These are phyloP conservation scores for Draba incana DNA, from an alignment of 345 rosid genomes.

Conservation along the genomic window DNA sequence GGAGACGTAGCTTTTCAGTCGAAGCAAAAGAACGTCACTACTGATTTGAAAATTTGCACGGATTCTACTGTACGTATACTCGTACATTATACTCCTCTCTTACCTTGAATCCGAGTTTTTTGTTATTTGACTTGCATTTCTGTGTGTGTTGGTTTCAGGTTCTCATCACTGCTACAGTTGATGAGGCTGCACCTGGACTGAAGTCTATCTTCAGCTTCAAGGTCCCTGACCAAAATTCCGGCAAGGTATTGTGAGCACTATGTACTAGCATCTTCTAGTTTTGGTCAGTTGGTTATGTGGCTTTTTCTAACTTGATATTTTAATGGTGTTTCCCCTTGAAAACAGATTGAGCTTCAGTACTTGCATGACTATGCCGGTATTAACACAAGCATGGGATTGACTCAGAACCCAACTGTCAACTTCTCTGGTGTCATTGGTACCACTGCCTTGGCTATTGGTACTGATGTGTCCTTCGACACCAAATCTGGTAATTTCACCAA, in stretches of 20 bases:
- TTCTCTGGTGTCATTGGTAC: slow-evolving; percentile 82
- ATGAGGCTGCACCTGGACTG: slow-evolving; percentile 91
- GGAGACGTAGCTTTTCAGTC: slow-evolving; percentile 84
- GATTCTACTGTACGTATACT: slow-evolving; percentile 64
- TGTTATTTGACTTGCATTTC: not conserved
- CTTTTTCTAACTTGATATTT: not conserved
- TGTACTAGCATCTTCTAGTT: not conserved
- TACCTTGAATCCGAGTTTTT: not conserved
- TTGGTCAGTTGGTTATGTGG: not conserved
- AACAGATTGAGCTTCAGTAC: slow-evolving; percentile 86
- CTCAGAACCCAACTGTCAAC: slow-evolving; percentile 78
- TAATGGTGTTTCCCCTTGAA: slow-evolving; percentile 10
- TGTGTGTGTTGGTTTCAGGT: slow-evolving; percentile 52
- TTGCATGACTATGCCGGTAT: slow-evolving; percentile 86
- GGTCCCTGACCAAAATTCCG: slow-evolving; percentile 92
- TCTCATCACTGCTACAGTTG: slow-evolving; percentile 69
- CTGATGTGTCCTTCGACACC: slow-evolving; percentile 83
- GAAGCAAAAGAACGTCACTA: slow-evolving; percentile 80
- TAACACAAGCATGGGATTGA: slow-evolving; percentile 79
- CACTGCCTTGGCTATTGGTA: slow-evolving; percentile 61
- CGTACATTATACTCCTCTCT: not conserved
- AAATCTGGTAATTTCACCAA: slow-evolving; percentile 74
- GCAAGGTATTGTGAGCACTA: slow-evolving; percentile 57
- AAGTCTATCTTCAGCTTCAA: slow-evolving; percentile 81
- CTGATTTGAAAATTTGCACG: slow-evolving; percentile 82